phyloP scores from a whole-genome alignment of 176 grass and related monocot species.

The Triticum timopheevii region DNA sequence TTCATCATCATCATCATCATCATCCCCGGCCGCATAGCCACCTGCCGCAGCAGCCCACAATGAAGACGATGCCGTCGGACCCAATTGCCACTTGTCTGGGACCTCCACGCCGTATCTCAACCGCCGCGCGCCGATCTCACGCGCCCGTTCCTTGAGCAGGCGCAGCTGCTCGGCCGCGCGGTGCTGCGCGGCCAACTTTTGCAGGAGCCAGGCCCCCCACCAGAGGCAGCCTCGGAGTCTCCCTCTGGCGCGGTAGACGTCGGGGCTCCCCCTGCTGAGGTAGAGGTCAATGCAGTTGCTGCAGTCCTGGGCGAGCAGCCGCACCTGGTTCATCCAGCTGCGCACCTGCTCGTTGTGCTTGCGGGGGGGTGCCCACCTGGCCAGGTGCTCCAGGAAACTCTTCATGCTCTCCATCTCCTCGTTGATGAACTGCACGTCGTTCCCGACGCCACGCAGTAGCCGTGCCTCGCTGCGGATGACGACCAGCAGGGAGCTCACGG shows the following conservation, averaged over 20 bases:
- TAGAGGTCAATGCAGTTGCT: conserved; percentile 6
- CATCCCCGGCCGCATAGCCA: background rate
- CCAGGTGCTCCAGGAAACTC: conserved; percentile 14
- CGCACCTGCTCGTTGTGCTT: background rate
- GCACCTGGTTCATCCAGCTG: conserved; percentile 14
- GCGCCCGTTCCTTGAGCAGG: background rate
- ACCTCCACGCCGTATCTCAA: background rate
- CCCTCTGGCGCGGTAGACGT: background rate
- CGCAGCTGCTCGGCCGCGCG: background rate
- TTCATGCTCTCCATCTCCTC: conserved; percentile 7
- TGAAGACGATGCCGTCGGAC: background rate
- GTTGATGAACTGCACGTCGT: conserved; percentile 4
- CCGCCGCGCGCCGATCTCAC: background rate
- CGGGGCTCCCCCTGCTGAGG: background rate
- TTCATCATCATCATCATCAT: background rate
- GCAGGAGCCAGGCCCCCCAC: background rate
- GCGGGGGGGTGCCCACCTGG: background rate
- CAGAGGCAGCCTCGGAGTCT: background rate
- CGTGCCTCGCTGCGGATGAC: background rate
- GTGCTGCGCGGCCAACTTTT: background rate
- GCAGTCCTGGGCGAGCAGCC: conserved; percentile 13
- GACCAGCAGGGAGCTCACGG: background rate
- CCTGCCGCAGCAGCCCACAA: background rate
- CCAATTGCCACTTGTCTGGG: background rate
- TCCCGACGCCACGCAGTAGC: background rate